Evolutionary conservation across 148 eudicot genomes (phyloP).

Genomic region (Pharnaceum exiguum): DNA sequence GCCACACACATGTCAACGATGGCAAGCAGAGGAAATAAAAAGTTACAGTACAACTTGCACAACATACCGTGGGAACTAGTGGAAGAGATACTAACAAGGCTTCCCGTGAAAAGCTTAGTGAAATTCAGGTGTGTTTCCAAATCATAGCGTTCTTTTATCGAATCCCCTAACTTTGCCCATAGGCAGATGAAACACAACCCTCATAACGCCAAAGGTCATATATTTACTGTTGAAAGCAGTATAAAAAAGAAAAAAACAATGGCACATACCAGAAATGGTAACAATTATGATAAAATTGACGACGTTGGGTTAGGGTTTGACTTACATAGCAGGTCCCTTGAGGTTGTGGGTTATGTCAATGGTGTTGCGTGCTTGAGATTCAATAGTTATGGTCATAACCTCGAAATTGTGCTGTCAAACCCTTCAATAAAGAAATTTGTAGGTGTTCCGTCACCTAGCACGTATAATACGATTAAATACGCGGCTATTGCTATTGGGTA

Average conservation of each 20-base stretch:
- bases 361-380: not conserved
- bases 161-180: not conserved
- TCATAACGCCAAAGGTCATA: not conserved
- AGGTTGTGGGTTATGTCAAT: not conserved
- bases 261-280: not conserved
- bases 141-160: not conserved
- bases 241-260: not conserved
- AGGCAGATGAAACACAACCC: not conserved
- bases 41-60: not conserved
- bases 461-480: no score
- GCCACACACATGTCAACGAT: no score
- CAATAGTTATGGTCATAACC: not conserved
- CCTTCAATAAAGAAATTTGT: not conserved
- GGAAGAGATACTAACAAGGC: not conserved
- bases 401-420: not conserved
- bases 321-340: no score
- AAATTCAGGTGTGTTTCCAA: slow-evolving; percentile 7
- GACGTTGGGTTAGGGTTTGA: not conserved
- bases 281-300: not conserved
- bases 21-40: not conserved
- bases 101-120: not conserved
- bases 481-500: not conserved
- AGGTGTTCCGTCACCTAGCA: not conserved
- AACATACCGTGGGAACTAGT: not conserved
- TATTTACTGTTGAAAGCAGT: not conserved